Evolutionary conservation across 345 rosid species (phyloP), one percentile per base, ranked within the genome.

Genomic region (Eucalyptus fibrosa): DNA sequence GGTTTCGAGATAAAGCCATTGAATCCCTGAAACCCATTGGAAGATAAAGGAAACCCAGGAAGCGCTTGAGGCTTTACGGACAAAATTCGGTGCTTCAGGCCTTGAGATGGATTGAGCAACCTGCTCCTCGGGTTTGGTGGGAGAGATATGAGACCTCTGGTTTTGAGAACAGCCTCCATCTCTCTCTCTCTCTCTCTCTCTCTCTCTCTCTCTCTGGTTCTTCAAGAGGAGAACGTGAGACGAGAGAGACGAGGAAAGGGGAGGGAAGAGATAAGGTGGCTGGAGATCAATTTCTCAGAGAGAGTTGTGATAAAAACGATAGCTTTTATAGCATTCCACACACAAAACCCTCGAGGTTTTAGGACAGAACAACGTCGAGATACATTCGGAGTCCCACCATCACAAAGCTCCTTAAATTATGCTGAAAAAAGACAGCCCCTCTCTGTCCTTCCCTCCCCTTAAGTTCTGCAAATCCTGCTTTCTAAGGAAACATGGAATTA

Each of bases 91-190:
- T 94, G 98, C 94, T 94, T 96, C 91, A 97, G 93, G 90, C 95
- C 96, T 82, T 91, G 95, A 55, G 99, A 97, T 5, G 97, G 93
- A 40, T 90, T 92, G 37, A 94, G 91, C 44, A 85, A 86, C 81
- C 93, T 92, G 49, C 88, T 88, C 86, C 89, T 92, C 67, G 97
- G 98, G 94, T 91, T 96, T 6, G 94, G 89, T 30, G 98, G 98
- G 15, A 96, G 91, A 26, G 98, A 97, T n/a, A 96, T 93, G 89
- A 96, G 92, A 88, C 97, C 97, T 88, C 90, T 94, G 92, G 96
- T 91, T 89, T 96, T 96, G 28, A 94, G 60, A n/a, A 95, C 94
- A 93, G 95, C 96, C 89, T 94, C 98, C 99, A 96, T 96, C 80
- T 90, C 94, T 92, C 92, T 89, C 92, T 18, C 32, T 62, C 50